phyloP scores from a whole-genome alignment of 176 grass and related monocot genomes.

The Oryza nivara region DNA sequence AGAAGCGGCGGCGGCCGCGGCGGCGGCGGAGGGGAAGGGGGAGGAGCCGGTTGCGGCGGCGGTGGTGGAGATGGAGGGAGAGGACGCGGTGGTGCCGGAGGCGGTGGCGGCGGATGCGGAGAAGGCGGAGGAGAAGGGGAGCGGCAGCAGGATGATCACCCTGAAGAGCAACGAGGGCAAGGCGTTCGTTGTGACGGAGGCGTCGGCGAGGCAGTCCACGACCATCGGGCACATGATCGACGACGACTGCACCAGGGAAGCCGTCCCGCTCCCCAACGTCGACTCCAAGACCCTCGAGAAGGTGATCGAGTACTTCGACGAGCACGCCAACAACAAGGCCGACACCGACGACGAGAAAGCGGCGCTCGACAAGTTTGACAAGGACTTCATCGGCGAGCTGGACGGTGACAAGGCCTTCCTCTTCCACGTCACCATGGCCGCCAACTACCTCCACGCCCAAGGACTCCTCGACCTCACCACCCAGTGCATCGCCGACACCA shows the following conservation, averaged over 20 bases:
- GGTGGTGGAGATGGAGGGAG: too few species aligned
- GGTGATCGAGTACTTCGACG: background rate
- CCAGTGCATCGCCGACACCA: background rate
- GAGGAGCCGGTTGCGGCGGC: too few species aligned
- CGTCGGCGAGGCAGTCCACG: too few species aligned
- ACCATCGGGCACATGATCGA: too few species aligned
- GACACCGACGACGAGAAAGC: background rate
- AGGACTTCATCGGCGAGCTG: constrained; percentile 18
- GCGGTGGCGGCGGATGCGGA: too few species aligned
- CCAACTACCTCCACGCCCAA: constrained; percentile 18
- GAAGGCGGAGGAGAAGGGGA: too few species aligned
- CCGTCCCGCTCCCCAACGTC: background rate
- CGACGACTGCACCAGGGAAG: too few species aligned
- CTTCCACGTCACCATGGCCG: background rate
- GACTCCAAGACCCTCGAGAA: background rate
- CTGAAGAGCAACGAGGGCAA: too few species aligned
- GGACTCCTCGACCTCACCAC: background rate
- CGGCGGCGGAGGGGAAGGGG: too few species aligned
- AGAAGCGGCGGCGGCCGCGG: background rate
- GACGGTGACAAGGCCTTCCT: background rate
- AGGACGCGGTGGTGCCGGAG: too few species aligned
- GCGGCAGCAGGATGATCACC: too few species aligned
- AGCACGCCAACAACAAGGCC: background rate
- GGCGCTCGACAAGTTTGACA: background rate
- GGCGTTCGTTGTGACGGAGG: too few species aligned